Evolutionary conservation across 2,329 filamentous ascomycete species (phyloP).

Genomic region (Albifimbria verrucaria): DNA sequence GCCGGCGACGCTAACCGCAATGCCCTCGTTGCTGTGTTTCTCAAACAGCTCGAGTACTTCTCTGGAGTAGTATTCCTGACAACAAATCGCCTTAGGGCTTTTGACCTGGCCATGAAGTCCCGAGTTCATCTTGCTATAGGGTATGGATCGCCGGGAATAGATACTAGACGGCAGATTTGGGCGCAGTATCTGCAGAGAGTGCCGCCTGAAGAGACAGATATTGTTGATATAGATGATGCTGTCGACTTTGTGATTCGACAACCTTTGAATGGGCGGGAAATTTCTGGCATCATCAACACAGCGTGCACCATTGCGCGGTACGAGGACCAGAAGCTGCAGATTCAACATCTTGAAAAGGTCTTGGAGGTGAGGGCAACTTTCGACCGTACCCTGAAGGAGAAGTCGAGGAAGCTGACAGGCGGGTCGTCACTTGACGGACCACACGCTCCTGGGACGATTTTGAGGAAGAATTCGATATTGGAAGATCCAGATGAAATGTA

Average conservation of each 20-base stretch:
- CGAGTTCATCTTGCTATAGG: slow-evolving; percentile 1
- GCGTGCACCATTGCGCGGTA: not conserved
- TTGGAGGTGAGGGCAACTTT: not conserved
- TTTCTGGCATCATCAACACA: not conserved
- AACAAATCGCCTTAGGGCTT: not conserved
- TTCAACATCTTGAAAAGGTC: not conserved
- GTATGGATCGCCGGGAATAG: not conserved
- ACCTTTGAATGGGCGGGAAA: not conserved
- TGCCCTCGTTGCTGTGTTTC: not conserved
- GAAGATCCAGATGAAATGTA: slow-evolving; percentile 1
- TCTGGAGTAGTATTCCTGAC: not conserved
- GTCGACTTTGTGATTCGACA: slow-evolving; percentile 1
- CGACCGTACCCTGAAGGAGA: not conserved
- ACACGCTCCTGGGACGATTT: not conserved
- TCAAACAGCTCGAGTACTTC: slow-evolving; percentile 2
- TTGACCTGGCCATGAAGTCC: slow-evolving; percentile 1
- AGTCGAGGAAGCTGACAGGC: not conserved
- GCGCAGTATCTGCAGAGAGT: not conserved
- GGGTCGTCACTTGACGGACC: not conserved
- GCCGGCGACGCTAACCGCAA: not conserved
- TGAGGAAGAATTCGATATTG: not conserved
- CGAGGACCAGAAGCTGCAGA: not conserved
- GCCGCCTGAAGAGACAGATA: not conserved
- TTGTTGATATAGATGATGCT: slow-evolving; percentile 7
- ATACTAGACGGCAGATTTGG: not conserved